Percentiles rank a stretch among this genome's conserved stretches.
Evolutionary conservation across 139 green algal genomes (phyloP).

Genomic region (Chlorella ohadii): DNA sequence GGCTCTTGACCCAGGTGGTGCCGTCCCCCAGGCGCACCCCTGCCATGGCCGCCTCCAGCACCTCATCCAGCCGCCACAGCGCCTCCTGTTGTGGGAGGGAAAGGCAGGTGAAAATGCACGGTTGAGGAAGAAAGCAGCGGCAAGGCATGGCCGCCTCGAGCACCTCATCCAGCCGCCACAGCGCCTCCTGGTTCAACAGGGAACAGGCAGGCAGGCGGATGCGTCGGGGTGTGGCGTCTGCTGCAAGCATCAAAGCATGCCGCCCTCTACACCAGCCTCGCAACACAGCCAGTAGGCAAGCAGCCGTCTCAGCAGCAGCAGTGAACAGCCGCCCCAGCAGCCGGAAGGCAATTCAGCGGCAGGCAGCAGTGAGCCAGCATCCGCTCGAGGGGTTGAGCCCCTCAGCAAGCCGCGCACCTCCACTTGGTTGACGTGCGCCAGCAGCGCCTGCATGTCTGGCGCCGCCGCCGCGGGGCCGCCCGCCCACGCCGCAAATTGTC

Average conservation of each 20-base stretch:
- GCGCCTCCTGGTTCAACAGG: background rate
- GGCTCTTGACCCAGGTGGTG: conserved; percentile 28
- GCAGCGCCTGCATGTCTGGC: background rate
- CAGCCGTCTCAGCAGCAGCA: too few relatives aligned
- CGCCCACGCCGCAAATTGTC: conserved; percentile 4
- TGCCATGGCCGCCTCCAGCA: conserved; percentile 14
- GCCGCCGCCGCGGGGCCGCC: background rate
- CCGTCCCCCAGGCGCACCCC: conserved; percentile 28
- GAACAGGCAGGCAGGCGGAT: too few relatives aligned
- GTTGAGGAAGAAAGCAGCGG: too few relatives aligned
- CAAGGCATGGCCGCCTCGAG: conserved; percentile 9
- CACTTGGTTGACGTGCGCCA: conserved; percentile 20
- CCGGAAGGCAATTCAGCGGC: too few relatives aligned
- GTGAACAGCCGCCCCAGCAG: too few relatives aligned
- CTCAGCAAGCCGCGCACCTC: conserved; percentile 12
- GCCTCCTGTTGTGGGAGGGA: background rate
- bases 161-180: conserved; percentile 31
- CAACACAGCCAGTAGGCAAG: too few relatives aligned
- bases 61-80: conserved; percentile 30
- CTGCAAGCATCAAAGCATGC: too few relatives aligned
- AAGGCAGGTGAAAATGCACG: too few relatives aligned
- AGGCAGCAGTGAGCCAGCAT: too few relatives aligned
- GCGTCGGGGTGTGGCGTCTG: too few relatives aligned
- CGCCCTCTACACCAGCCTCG: too few relatives aligned
- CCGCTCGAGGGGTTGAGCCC: too few relatives aligned